Evolutionary conservation across 352 stramenopile species (phyloP), one percentile per base, ranked within the genome.

Genomic region (Blastocystis sp.): DNA sequence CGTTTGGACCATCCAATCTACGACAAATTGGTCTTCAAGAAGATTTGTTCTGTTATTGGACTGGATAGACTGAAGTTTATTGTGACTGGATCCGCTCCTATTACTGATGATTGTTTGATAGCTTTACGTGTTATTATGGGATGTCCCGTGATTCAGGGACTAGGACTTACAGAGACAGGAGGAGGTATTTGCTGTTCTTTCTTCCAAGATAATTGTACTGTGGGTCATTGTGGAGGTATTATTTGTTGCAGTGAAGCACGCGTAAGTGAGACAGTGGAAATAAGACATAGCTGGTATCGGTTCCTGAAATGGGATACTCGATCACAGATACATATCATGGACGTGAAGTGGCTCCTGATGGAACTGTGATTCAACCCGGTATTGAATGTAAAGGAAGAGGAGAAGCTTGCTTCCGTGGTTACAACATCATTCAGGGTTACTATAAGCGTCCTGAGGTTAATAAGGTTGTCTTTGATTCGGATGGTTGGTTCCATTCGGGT

Each of bases 361-460:
- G 73, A n/a, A 51, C 64, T 0, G 64, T 76, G 64, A n/a, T 92
- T 40, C 92, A 92, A 81, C 68, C 90, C 19, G 89, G 91, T 11
- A 92, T 94, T 89, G 81, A 91, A 0, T 93, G 91, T 37, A 90
- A 91, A 3, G 93, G 94, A 82, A 92, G 92, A 73, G 93, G 93
- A 62, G 93, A 96, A 91, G 91, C 94, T 60, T 84, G 91, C 51
- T 89, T 95, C 22, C 94, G 93, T 62, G 95, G 95, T 9, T 91
- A 91, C 5, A 92, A 94, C 77, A 90, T 98, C n/a, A 95, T 96
- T 88, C 89, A 90, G 37, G 96, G 96, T 6, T 99, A 98, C 92
- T 97, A 98, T 92, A 98, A 98, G 90, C 94, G 98, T 90, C 91
- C 93, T 1, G 94, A 96, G 87, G 94, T 96, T 57, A 98, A 96